phyloP scores from a whole-genome alignment of 2,329 filamentous ascomycete genomes.

The Endocalyx cinctus region DNA sequence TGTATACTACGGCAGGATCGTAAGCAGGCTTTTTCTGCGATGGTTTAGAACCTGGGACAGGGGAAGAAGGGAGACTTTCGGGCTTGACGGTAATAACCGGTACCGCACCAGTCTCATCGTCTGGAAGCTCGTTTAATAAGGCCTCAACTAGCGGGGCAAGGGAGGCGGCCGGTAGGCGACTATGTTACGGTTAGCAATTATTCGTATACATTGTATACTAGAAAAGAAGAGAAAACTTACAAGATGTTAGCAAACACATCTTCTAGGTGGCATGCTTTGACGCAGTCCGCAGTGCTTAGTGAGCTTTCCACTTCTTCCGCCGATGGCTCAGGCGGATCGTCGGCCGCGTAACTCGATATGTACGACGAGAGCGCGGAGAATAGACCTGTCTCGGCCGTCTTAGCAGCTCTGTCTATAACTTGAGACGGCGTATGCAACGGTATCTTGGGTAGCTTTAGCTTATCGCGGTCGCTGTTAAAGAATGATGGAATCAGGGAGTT shows the following conservation, averaged over 20 bases:
- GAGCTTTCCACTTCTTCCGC: conserved; percentile 97
- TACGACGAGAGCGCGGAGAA: conserved; percentile 95
- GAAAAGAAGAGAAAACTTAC: conserved; percentile 44
- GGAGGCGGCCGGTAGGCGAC: conserved; percentile 56
- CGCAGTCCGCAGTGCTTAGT: conserved; percentile 87
- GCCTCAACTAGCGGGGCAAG: conserved; percentile 63
- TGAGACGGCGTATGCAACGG: conserved; percentile 88
- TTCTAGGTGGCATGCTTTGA: conserved; percentile 82
- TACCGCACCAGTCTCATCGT: conserved; percentile 68
- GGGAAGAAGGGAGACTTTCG: conserved; percentile 64
- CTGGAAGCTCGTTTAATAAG: conserved; percentile 78
- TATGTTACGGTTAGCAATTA: conserved; percentile 24
- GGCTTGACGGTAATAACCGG: conserved; percentile 81
- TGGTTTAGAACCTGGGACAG: conserved; percentile 55
- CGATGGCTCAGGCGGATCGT: conserved; percentile 94
- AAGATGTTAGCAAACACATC: conserved; percentile 78
- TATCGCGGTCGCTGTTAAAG: conserved; percentile 58
- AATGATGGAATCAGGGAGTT: conserved; percentile 89
- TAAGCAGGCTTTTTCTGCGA: conserved; percentile 59
- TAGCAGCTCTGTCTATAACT: conserved; percentile 81
- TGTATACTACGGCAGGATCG: conserved; percentile 80
- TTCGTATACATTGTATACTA: neutral
- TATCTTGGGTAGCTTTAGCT: conserved; percentile 72
- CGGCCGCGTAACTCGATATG: conserved; percentile 96
- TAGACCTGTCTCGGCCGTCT: conserved; percentile 74